These are phyloP conservation scores for Claviceps paspali DNA, from an alignment of 2,329 filamentous ascomycete genomes.

Conservation along the genomic window DNA sequence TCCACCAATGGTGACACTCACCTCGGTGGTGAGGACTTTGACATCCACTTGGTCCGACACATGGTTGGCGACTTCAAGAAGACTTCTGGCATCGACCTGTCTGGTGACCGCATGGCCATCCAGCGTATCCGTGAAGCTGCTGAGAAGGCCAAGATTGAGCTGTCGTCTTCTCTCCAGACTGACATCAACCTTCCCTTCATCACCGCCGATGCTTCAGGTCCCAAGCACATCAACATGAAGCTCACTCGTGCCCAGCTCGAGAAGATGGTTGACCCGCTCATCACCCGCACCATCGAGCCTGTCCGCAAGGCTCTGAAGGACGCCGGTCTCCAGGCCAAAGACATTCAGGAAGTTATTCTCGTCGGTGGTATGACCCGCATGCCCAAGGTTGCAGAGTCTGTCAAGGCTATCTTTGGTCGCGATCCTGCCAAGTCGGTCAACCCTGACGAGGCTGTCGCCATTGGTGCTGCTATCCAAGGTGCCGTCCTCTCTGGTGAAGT, in stretches of 20 bases:
- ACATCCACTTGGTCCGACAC: slow-evolving; percentile 86
- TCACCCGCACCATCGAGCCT: slow-evolving; percentile 73
- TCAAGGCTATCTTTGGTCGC: slow-evolving; percentile 92
- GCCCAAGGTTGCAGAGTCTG: slow-evolving; percentile 93
- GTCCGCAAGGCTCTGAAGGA: slow-evolving; percentile 97
- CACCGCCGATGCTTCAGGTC: slow-evolving; percentile 85
- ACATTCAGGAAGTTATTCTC: slow-evolving; percentile 94
- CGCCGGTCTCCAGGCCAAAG: slow-evolving; percentile 76
- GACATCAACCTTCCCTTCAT: slow-evolving; percentile 99
- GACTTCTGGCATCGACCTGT: slow-evolving; percentile 80
- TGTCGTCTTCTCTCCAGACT: slow-evolving; percentile 87
- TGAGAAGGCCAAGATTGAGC: slow-evolving; percentile 98
- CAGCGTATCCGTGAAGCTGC: slow-evolving; percentile 97
- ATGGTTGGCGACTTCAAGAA: slow-evolving; percentile 94
- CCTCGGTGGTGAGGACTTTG: slow-evolving; percentile 95
- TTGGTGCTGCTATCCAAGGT: slow-evolving; percentile 94
- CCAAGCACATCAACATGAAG: slow-evolving; percentile 97
- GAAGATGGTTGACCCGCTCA: slow-evolving; percentile 79
- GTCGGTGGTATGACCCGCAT: slow-evolving; percentile 99
- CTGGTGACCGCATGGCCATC: slow-evolving; percentile 90
- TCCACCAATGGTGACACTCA: slow-evolving; percentile 98
- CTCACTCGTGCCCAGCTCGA: slow-evolving; percentile 86
- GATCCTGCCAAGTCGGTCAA: slow-evolving; percentile 97
- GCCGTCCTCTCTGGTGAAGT: slow-evolving; percentile 93
- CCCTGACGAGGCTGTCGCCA: slow-evolving; percentile 94